Percentiles rank a stretch among this genome's conserved stretches.
Conservation (phyloP, 1,284 basidiomycete species). For the Cryptococcus neoformans region DNA sequence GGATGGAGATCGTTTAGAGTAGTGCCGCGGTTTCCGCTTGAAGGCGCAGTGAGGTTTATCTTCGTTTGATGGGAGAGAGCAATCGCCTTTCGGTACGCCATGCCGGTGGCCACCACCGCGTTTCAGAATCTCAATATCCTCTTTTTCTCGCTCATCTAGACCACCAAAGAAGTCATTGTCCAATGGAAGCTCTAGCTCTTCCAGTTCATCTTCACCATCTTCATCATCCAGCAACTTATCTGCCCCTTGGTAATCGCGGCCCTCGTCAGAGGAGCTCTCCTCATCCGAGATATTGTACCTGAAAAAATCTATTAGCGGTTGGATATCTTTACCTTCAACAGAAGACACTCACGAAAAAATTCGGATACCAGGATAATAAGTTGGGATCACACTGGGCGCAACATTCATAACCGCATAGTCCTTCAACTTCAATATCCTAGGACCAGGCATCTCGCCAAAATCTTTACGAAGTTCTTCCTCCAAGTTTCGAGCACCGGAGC, state of each 20-base stretch:
- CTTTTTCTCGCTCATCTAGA: background rate
- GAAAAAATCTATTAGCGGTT: slow-evolving; percentile 1
- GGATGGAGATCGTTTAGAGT: slow-evolving; percentile 39
- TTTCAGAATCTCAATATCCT: slow-evolving; percentile 17
- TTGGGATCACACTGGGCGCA: slow-evolving; percentile 79
- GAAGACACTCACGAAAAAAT: slow-evolving; percentile 63
- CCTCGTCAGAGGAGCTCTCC: slow-evolving; percentile 6
- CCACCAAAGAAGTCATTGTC: background rate
- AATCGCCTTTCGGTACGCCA: slow-evolving; percentile 36
- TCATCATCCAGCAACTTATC: slow-evolving; percentile 13
- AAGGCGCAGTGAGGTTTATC: slow-evolving; percentile 49
- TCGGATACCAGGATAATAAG: slow-evolving; percentile 77
- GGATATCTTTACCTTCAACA: background rate
- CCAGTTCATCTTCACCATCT: slow-evolving; percentile 14
- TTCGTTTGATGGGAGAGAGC: slow-evolving; percentile 39
- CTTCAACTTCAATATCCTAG: slow-evolving; percentile 59
- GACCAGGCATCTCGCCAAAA: slow-evolving; percentile 48
- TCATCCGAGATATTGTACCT: slow-evolving; percentile 63
- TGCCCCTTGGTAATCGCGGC: slow-evolving; percentile 2
- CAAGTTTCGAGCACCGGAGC: slow-evolving; percentile 26
- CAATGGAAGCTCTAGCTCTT: background rate
- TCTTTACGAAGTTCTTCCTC: slow-evolving; percentile 40
- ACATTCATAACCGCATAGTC: slow-evolving; percentile 74
- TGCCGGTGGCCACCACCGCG: slow-evolving; percentile 35
- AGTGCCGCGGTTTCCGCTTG: slow-evolving; percentile 41